Conservation (phyloP, 495 filamentous ascomycete species). For the Cercophora newfieldiana region DNA sequence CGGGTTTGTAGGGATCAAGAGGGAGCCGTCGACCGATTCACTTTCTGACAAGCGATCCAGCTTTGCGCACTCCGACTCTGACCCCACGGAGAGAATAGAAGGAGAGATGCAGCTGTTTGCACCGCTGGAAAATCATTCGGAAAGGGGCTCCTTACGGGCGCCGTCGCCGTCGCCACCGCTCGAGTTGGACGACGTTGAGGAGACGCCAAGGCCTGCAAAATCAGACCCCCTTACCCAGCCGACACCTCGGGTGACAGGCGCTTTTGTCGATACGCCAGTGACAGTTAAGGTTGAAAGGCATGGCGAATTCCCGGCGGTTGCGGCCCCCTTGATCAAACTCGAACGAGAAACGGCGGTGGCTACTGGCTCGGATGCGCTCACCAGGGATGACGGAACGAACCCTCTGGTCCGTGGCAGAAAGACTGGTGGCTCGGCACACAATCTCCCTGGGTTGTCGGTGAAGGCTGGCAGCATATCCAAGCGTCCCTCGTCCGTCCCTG, state of each 20-base stretch:
- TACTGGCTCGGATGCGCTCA: background rate
- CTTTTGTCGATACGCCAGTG: conserved; percentile 54
- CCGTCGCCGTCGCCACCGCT: conserved; percentile 40
- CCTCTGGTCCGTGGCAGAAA: conserved; percentile 10
- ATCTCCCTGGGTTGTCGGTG: conserved; percentile 21
- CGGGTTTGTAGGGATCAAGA: conserved; percentile 41
- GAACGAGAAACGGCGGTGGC: background rate
- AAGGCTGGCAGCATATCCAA: conserved; percentile 20
- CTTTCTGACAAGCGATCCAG: conserved; percentile 40
- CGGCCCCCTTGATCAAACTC: background rate
- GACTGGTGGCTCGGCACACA: conserved; percentile 1
- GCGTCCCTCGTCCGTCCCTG: conserved; percentile 32
- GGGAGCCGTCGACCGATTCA: conserved; percentile 41
- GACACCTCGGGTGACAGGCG: conserved; percentile 52
- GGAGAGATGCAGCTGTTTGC: conserved; percentile 57
- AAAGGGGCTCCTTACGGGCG: conserved; percentile 51
- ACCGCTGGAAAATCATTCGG: conserved; percentile 53
- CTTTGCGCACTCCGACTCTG: conserved; percentile 49
- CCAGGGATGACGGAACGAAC: background rate
- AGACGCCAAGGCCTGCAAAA: conserved; percentile 47
- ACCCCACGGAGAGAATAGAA: conserved; percentile 56
- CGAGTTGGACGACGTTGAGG: conserved; percentile 32
- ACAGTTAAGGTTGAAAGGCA: conserved; percentile 40
- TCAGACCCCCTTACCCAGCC: conserved; percentile 48
- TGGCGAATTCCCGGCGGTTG: background rate